Evolutionary conservation across 495 filamentous ascomycete species (phyloP), one percentile per base, ranked within the genome.

Genomic region (Talaromyces liani): DNA sequence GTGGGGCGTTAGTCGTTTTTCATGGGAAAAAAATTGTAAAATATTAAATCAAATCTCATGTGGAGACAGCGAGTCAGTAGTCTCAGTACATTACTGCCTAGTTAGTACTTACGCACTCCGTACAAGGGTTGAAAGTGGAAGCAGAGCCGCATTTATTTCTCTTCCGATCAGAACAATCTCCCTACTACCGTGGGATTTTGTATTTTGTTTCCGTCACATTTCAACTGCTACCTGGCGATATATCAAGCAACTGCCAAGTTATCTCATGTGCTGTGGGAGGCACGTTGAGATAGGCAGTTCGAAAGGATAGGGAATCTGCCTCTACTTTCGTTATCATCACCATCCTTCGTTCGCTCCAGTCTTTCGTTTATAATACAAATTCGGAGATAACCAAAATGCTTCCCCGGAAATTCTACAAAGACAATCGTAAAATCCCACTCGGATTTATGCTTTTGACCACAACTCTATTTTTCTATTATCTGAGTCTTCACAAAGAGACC

Each of bases 381-480:
- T 18, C 9, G 51, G 24, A 27, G 24, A 54, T 54, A 12, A n/a
- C 20, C 22, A 56, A 16, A 29, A 56, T 56, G 53, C 27, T 56
- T 56, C 53, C 53, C 3, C n/a, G 53, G 16, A 56, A 56, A 34
- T 70, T 71, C 62, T 66, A 70, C 59, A 65, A 64, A 60, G 70
- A 71, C 61, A 71, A 71, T 33, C 70, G 68, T 39, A 67, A 67
- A 47, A 66, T 71, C 66, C 70, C 70, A 2, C 49, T 71, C 41
- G 70, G 67, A 66, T 67, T 71, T 57, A 71, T 71, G 68, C 58
- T 71, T 55, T 62, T 70, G 64, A 67, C 66, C 14, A 57, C 69
- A 34, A 61, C 66, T n/a, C 34, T 71, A 22, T 71, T 71, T 51
- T 36, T 69, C 54, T 71, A 71, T 45, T 65, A 71, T 61, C 24